Evolutionary conservation across 2,329 filamentous ascomycete genomes (phyloP), one percentile per base, ranked within the genome.

Genomic region (Botrytis porri): DNA sequence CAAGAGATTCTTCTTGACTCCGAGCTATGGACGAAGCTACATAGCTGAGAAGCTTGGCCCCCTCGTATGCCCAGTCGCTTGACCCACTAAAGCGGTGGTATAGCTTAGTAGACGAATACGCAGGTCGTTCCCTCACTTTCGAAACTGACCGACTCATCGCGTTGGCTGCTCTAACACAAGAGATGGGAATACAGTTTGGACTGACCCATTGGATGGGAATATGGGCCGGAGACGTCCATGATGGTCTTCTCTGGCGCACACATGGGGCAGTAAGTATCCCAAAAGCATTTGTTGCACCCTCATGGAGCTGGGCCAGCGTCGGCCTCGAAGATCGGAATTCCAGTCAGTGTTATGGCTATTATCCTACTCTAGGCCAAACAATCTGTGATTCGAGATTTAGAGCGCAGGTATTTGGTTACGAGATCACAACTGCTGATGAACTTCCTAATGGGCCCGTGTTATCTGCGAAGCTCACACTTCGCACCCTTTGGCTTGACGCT

Each of bases 211-310:
- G 37, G 60, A 16, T 10, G 4, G 60, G 60, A 14, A 62, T 62
- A 62, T 41, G 60, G 60, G 60, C 60, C 7, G 37, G 41, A 29
- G 37, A 41, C 25, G 35, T 25, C 35, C 25, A 41, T 29, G 14
- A 8, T 18, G 60, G 25, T 14, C 60, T 41, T 62, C 37, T 62
- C 25, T 62, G 60, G 60, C 41, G 14, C 1, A 18, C 14, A 8
- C 1, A 0, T 7, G 3, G 6, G 25, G 4, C 6, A 2, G 35
- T 16, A 16, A 41, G 7, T 2, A 41, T n/a, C 25, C 1, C 60
- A 41, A 14, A 16, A 39, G 22, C 37, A 41, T 62, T 41, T n/a
- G 2, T 29, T 62, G 37, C 60, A 62, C 37, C 60, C 41, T 62
- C 60, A 20, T 62, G 25, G 37, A 62, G 60, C 60, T 29, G 37